These are phyloP conservation scores for Vigna angularis DNA, from an alignment of 306 rosid genomes.

Conservation along the genomic window DNA sequence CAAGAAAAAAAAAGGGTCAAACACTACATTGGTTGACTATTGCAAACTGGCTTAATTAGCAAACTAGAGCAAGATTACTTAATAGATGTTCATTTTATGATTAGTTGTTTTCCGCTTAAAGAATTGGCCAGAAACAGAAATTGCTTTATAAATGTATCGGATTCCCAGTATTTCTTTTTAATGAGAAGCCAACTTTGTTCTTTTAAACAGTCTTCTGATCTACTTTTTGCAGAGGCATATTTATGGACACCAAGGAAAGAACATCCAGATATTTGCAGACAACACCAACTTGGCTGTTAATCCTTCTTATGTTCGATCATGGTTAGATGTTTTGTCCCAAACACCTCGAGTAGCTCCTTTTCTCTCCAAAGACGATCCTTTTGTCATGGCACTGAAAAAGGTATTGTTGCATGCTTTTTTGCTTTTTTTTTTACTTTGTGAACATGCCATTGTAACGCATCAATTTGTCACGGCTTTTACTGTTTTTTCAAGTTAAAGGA, in stretches of 20 bases:
- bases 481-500: conserved; percentile 3
- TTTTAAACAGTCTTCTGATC: conserved; percentile 36
- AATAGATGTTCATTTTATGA: background rate
- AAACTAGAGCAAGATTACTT: background rate
- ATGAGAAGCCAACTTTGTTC: conserved; percentile 11
- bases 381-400: conserved; percentile 85
- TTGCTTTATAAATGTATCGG: background rate
- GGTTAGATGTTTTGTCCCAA: conserved; percentile 88
- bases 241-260: conserved; percentile 84
- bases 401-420: conserved; percentile 50
- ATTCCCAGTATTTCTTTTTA: background rate
- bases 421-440: background rate
- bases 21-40: background rate
- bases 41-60: conserved; percentile 8
- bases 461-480: conserved; percentile 14
- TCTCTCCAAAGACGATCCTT: conserved; percentile 81
- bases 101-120: background rate
- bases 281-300: conserved; percentile 86
- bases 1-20: background rate
- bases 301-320: conserved; percentile 84
- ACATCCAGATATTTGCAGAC: conserved; percentile 77
- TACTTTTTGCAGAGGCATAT: conserved; percentile 84
- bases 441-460: background rate
- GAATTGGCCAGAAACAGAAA: background rate
- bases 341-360: conserved; percentile 97